Base-by-base conservation (phyloP, 129 eudicot species). In the Arctium lappa region DNA sequence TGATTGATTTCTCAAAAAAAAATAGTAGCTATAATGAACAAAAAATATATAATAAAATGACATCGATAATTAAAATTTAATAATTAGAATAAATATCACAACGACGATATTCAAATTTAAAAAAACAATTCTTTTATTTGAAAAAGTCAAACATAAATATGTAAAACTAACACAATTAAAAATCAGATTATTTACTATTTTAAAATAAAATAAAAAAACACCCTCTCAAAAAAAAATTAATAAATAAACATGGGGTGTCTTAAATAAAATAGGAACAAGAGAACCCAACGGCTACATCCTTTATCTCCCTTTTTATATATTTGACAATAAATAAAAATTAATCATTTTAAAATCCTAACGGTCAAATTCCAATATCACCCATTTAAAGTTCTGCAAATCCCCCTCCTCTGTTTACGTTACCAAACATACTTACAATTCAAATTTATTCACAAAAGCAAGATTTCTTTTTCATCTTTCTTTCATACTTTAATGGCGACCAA, bases 391-490 rank as follows among this genome's bases (percentile, higher is more conserved):
- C 84, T 53, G 30, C 70, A 72, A 80, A 72, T 16, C 69, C 16
- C 31, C 69, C 65, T 37, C 73, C 78, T 63, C 42, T 81, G 73
- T 53, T 81, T 81, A 81, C 79, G 79, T 81, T 81, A 81, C 83
- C 62, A 56, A 37, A 2, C 76, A n/a, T 76, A 12, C 30, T 37
- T 66, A 65, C 81, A 46, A 80, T 72, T 81, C 66, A 15, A 72
- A 73, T 53, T 73, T 76, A 65, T 9, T 62, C 48, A n/a, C 31
- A 32, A 69, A 72, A 87, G 84, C 91, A 85, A 88, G 72, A 82
- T 79, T 72, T 81, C 53, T 9, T 36, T 80, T 22, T 70, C 72
- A 33, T 79, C 48, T 30, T 79, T 46, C 73, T 16, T 79, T 22
- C 5, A 30, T 36, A 46, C 69, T 32, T 80, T 46, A 76, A 87